Base-by-base conservation (phyloP, 768 basidiomycete genomes). In the Lentinula lateritia region DNA sequence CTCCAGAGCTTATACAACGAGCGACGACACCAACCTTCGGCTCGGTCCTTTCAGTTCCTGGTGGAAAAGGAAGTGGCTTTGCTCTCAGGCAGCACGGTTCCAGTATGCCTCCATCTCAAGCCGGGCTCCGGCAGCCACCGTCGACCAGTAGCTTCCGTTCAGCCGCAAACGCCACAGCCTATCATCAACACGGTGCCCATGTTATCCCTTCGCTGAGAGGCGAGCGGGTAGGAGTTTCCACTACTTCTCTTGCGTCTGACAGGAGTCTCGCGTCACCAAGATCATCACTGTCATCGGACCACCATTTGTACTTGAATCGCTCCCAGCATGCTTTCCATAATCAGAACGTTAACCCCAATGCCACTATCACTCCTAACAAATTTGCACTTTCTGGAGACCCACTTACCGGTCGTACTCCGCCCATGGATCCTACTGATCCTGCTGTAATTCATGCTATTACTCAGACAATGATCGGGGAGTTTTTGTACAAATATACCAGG, bases 391-490 rank as follows among this genome's bases (percentile, higher is more conserved):
- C 56, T 23, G 56, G 56, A 45, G 56, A 58, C 18, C 56, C 56
- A 32, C 50, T 66, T 1, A 46, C 63, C 35, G 65, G 56, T 42
- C 62, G 63, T 23, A 62, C 66, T 45, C 72, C 64, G 12, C 69
- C 67, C 32, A 74, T 72, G 38, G 80, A 78, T 50, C 76, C 87
- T 18, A 97, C 96, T 32, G 96, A 99, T 69, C 95, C 95, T 3
- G 76, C 80, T 2, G 77, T 97, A 68, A 97, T 98, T 66, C 96
- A 98, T 71, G 90, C 95, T 1, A 98, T 98, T 67, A 99, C 97
- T 15, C 96, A 98, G 79, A 97, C 95, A 23, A 99, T 99, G 97
- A 98, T 98, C 66, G 96, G 97, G 54, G 96, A 98, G 79, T 98
- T 95, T 75, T 74, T 99, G 77, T 93, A 92, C 83, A 98, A 98